Conservation (phyloP, 169 alveolate species). For the Plasmodium fragile region DNA sequence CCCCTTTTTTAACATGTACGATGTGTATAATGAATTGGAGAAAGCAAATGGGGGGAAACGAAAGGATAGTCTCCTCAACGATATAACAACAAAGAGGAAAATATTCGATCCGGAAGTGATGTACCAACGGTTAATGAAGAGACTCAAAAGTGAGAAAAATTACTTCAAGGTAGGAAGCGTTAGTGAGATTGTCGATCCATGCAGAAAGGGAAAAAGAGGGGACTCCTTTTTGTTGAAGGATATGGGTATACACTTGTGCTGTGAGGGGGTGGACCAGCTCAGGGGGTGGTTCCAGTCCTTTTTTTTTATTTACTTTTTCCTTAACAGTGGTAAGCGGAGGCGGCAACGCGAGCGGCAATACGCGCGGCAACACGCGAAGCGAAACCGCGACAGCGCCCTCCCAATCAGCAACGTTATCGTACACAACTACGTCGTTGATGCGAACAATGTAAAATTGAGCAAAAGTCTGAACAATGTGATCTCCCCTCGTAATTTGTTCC, state of each 20-base stretch:
- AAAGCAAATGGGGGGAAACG: neutral
- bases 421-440: slow-evolving; percentile 96
- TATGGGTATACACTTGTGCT: slow-evolving; percentile 31
- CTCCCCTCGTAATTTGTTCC: neutral
- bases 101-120: slow-evolving; percentile 38
- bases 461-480: slow-evolving; percentile 95
- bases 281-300: slow-evolving; percentile 92
- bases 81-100: slow-evolving; percentile 43
- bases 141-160: slow-evolving; percentile 14
- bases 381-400: slow-evolving; percentile 81
- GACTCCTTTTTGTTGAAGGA: neutral
- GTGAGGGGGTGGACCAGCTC: slow-evolving; percentile 90
- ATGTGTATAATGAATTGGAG: slow-evolving; percentile 23
- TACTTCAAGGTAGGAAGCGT: neutral
- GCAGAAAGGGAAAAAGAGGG: neutral
- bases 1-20: slow-evolving; percentile 22
- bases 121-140: slow-evolving; percentile 27
- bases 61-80: neutral
- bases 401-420: slow-evolving; percentile 93
- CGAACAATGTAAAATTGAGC: slow-evolving; percentile 94
- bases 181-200: neutral
- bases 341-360: neutral
- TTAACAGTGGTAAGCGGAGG: neutral
- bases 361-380: neutral
- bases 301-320: slow-evolving; percentile 76